These are phyloP conservation scores for Podospora conica DNA, from an alignment of 495 filamentous ascomycete species.

Conservation along the genomic window DNA sequence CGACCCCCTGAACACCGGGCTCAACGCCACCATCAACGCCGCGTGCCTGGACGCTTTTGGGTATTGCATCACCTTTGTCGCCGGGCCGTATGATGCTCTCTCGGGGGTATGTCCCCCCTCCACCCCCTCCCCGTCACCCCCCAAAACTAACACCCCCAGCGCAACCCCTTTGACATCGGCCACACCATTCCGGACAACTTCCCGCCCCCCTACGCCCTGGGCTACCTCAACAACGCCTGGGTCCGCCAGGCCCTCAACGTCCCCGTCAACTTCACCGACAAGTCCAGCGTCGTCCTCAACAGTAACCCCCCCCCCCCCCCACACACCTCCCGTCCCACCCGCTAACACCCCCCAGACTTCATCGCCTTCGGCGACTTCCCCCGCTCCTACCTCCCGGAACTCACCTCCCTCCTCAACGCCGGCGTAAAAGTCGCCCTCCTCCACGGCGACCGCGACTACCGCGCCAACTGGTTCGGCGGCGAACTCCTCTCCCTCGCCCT, in stretches of 20 bases:
- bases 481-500: constrained; percentile 45
- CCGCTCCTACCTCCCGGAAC: constrained; percentile 30
- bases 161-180: constrained; percentile 9
- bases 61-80: background rate
- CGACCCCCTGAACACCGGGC: background rate
- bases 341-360: background rate
- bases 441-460: constrained; percentile 43
- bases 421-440: constrained; percentile 53
- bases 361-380: constrained; percentile 1
- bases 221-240: constrained; percentile 3
- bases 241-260: background rate
- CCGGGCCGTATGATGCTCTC: background rate
- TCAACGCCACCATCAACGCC: background rate
- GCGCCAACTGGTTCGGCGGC: constrained; percentile 58
- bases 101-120: background rate
- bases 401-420: constrained; percentile 43
- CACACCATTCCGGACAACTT: constrained; percentile 2
- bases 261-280: constrained; percentile 2
- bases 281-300: background rate
- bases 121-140: background rate
- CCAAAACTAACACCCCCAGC: background rate
- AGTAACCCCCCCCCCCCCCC: background rate
- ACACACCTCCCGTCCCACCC: background rate
- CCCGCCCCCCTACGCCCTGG: background rate
- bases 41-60: constrained; percentile 1